Conservation (phyloP, 768 basidiomycete species). For the Hypholoma fasciculare region DNA sequence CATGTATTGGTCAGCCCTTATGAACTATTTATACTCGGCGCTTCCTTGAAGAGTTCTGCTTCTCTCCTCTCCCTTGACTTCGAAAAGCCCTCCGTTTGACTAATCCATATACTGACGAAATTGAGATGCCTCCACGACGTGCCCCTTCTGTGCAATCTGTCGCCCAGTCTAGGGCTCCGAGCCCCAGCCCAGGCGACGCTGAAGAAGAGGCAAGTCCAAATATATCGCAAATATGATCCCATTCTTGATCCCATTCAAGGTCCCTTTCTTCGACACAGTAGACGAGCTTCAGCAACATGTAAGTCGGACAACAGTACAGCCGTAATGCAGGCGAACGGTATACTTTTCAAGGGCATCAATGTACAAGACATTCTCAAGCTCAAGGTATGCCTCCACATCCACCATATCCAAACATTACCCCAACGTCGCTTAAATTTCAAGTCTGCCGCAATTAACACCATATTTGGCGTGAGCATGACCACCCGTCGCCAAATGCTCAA, state of each 20-base stretch:
- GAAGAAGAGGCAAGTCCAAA: slow-evolving; percentile 39
- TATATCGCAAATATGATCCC: background rate
- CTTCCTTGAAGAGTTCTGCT: background rate
- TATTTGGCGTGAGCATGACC: slow-evolving; percentile 89
- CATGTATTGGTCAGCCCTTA: slow-evolving; percentile 20
- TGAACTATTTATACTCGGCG: slow-evolving; percentile 8
- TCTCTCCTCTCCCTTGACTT: background rate
- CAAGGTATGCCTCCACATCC: slow-evolving; percentile 48
- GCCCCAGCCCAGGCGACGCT: slow-evolving; percentile 39
- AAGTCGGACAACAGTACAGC: slow-evolving; percentile 15
- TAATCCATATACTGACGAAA: background rate
- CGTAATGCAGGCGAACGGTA: slow-evolving; percentile 12
- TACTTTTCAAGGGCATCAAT: slow-evolving; percentile 75
- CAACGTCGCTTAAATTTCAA: slow-evolving; percentile 22
- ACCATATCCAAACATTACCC: slow-evolving; percentile 6
- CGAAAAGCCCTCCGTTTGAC: background rate
- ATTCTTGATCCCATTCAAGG: slow-evolving; percentile 28
- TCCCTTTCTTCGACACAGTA: slow-evolving; percentile 72
- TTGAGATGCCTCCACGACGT: slow-evolving; percentile 51
- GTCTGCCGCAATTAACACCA: slow-evolving; percentile 81
- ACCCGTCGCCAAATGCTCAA: slow-evolving; percentile 88
- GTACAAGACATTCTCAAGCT: slow-evolving; percentile 94
- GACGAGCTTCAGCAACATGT: slow-evolving; percentile 87
- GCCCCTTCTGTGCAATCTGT: slow-evolving; percentile 47
- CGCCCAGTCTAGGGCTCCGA: slow-evolving; percentile 49